Percentiles rank a stretch among this genome's conserved stretches.
Conservation (phyloP, 2,329 filamentous ascomycete species). For the Apiospora sp. region DNA sequence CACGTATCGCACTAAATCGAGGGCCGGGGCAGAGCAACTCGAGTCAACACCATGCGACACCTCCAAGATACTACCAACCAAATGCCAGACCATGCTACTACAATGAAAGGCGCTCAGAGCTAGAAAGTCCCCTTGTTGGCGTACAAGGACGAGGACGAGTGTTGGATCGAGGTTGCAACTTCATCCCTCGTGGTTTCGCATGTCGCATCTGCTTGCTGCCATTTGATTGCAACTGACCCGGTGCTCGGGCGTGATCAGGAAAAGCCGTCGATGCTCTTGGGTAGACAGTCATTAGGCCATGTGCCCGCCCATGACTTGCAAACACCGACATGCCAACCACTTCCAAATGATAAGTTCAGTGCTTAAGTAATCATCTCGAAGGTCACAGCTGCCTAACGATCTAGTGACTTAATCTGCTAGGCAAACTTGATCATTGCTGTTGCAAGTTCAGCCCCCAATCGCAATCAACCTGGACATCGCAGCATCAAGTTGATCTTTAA, state of each 20-base stretch:
- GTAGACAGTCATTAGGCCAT: neutral
- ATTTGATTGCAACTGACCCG: neutral
- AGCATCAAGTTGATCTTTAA: neutral
- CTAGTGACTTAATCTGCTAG: neutral
- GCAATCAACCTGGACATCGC: neutral
- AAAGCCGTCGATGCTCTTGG: neutral
- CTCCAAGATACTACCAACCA: too few species aligned
- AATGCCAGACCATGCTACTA: neutral
- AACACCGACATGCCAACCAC: too few species aligned
- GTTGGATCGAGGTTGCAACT: neutral
- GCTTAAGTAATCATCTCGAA: neutral
- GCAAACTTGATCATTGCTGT: neutral
- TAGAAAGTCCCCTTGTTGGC: too few species aligned
- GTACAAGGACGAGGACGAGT: neutral
- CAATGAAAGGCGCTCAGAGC: neutral
- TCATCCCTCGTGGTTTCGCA: neutral
- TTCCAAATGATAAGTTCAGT: neutral
- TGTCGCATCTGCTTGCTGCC: neutral
- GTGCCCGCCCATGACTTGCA: neutral
- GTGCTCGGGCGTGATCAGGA: neutral
- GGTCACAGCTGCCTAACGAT: neutral
- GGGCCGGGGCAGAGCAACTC: neutral
- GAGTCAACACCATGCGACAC: neutral
- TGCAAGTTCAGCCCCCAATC: neutral
- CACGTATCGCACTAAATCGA: neutral